These are phyloP conservation scores for Candida piceae DNA, from an alignment of 805 yeast genomes.

Conservation along the genomic window DNA sequence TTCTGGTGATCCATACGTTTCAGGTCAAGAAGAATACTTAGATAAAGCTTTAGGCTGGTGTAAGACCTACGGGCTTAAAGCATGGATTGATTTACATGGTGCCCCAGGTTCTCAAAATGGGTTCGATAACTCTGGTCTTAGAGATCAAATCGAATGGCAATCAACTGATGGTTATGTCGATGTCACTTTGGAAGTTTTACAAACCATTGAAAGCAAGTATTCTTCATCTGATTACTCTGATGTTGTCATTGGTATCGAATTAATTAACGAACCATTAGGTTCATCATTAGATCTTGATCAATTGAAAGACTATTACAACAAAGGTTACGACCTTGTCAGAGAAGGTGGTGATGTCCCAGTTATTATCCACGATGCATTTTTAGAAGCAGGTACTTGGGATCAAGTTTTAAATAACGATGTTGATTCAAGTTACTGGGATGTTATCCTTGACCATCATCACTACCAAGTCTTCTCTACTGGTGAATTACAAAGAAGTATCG, in stretches of 20 bases:
- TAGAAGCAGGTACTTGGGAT: conserved; percentile 58
- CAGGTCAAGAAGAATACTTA: conserved; percentile 69
- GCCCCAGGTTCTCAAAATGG: conserved; percentile 98
- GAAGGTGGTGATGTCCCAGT: conserved; percentile 35
- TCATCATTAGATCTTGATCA: conserved; percentile 53
- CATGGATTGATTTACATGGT: conserved; percentile 92
- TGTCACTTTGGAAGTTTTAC: conserved; percentile 52
- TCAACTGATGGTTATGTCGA: conserved; percentile 37
- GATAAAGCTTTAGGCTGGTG: conserved; percentile 81
- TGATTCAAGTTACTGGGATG: conserved; percentile 43
- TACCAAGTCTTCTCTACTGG: conserved; percentile 76
- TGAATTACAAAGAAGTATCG: conserved; percentile 54
- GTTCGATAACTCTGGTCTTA: conserved; percentile 86
- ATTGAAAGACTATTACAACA: conserved; percentile 52
- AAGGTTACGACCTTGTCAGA: conserved; percentile 66
- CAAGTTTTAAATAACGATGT: conserved; percentile 38
- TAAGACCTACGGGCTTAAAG: conserved; percentile 53
- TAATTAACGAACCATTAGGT: conserved; percentile 88
- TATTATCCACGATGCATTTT: conserved; percentile 78
- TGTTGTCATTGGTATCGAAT: conserved; percentile 77
- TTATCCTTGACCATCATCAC: conserved; percentile 83
- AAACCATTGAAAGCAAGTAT: conserved; percentile 54
- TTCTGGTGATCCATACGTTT: conserved; percentile 76
- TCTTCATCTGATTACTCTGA: conserved; percentile 57
- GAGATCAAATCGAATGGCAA: conserved; percentile 60